Conservation (phyloP, 768 basidiomycete genomes). For the Xerocomellus chrysenteron region DNA sequence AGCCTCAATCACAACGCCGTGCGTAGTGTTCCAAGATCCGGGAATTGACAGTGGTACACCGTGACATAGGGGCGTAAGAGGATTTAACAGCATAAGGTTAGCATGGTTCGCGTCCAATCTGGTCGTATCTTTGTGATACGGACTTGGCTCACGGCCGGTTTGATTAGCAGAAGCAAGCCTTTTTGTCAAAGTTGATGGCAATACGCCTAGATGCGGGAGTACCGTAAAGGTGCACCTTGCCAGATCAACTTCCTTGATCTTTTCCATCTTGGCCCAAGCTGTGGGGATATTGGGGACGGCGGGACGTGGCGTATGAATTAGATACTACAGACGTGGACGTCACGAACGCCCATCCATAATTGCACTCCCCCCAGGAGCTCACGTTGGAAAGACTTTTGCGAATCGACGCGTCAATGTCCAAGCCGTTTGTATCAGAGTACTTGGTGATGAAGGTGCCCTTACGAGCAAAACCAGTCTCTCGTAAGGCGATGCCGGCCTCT, state of each 20-base stretch:
- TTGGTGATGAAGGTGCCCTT: constrained; percentile 64
- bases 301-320: constrained; percentile 59
- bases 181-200: constrained; percentile 64
- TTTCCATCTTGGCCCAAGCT: constrained; percentile 64
- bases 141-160: constrained; percentile 70
- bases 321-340: constrained; percentile 46
- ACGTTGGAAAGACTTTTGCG: constrained; percentile 57
- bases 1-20: constrained; percentile 68
- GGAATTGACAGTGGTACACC: constrained; percentile 50
- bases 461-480: constrained; percentile 56
- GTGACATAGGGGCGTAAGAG: constrained; percentile 63
- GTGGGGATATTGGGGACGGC: constrained; percentile 59
- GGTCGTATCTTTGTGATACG: constrained; percentile 1
- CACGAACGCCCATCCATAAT: not conserved
- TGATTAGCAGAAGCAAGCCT: constrained; percentile 54
- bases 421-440: constrained; percentile 50
- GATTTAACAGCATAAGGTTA: constrained; percentile 43
- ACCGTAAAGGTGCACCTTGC: constrained; percentile 44
- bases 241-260: constrained; percentile 52
- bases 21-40: constrained; percentile 51
- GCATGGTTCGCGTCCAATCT: not conserved
- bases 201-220: constrained; percentile 50
- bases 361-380: constrained; percentile 15
- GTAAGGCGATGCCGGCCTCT: constrained; percentile 40
- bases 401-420: constrained; percentile 56